Percentiles rank a stretch among this genome's conserved stretches.
phyloP scores from a whole-genome alignment of 2,329 filamentous ascomycete species.

The Tolypocladium cylindrosporum region DNA sequence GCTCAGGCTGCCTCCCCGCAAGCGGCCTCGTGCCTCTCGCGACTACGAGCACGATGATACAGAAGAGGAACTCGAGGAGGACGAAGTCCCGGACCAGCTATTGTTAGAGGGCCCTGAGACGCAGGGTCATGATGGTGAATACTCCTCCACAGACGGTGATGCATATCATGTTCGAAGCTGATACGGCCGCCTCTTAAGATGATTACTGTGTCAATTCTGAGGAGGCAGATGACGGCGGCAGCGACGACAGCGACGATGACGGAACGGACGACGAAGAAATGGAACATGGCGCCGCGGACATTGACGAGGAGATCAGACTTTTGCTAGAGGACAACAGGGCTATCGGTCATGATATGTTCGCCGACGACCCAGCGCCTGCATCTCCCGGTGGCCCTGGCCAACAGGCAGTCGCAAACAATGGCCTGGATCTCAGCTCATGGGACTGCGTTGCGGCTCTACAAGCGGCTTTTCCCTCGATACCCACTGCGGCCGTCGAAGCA shows the following conservation, averaged over 20 bases:
- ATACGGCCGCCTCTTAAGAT: neutral
- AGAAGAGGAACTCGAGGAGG: constrained; percentile 25
- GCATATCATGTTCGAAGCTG: constrained; percentile 2
- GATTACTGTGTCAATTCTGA: neutral
- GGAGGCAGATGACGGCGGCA: constrained; percentile 9
- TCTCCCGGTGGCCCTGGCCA: neutral
- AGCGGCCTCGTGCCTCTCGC: constrained; percentile 47
- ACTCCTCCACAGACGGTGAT: constrained; percentile 14
- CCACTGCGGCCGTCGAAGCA: constrained; percentile 23
- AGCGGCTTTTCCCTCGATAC: constrained; percentile 32
- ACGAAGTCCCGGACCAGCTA: constrained; percentile 16
- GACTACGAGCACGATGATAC: constrained; percentile 28
- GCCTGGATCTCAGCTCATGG: constrained; percentile 10
- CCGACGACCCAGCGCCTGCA: constrained; percentile 3
- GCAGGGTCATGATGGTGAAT: neutral
- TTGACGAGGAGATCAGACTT: constrained; percentile 30
- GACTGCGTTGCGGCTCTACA: constrained; percentile 26
- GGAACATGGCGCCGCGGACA: constrained; percentile 1
- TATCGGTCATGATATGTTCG: constrained; percentile 10
- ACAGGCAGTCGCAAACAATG: neutral
- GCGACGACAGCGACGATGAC: constrained; percentile 3
- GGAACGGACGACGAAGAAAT: constrained; percentile 1
- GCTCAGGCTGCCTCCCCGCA: constrained; percentile 64
- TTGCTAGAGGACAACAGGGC: constrained; percentile 28
- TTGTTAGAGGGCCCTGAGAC: constrained; percentile 21